Base-by-base conservation (phyloP, 1,139 yeast genomes). In the Candida gigantensis region DNA sequence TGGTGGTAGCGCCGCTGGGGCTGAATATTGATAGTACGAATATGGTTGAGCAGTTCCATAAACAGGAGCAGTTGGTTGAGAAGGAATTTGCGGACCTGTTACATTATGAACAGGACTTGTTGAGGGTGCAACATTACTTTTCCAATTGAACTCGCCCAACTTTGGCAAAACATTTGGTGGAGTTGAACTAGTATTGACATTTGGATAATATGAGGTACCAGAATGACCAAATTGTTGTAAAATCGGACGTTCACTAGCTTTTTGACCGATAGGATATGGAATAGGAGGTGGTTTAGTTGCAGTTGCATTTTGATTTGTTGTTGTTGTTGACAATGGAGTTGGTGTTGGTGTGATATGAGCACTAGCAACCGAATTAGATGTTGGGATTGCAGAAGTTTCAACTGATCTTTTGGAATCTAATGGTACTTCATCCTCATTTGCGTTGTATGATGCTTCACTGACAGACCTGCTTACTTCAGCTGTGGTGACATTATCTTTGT, bases 391-490 rank as follows among this genome's bases (percentile, higher is more conserved):
- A 3, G 15, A 12, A 8, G 23, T 24, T 11, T 15, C 10, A 10
- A 16, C 11, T 8, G 24, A 24, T 6, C 14, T n/a, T 12, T 3
- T 30, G 12, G 32, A 11, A 11, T 29, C 13, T 23, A 13, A 36
- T n/a, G 33, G 36, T 9, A 37, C 41, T 6, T 36, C 37, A 6
- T 39, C 40, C 10, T 36, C 37, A 5, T 33, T 41, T 5, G 40
- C 50, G 6, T 35, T 42, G 4, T 40, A 39, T 6, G 39, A 46
- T 7, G 14, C 11, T 8, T 30, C 40, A 25, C 40, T 35, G 2
- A 34, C 40, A 12, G 36, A 32, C 21, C 17, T 27, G 17, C 30
- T 39, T 3, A 18, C 25, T 27, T 35, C 42, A 5, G 18, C 21
- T 3, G 26, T 10, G 3, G 24, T n/a, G 6, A 16, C 15, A 14